These are phyloP conservation scores for Asterophora lycoperdoides DNA, from an alignment of 768 basidiomycete species.

Conservation along the genomic window DNA sequence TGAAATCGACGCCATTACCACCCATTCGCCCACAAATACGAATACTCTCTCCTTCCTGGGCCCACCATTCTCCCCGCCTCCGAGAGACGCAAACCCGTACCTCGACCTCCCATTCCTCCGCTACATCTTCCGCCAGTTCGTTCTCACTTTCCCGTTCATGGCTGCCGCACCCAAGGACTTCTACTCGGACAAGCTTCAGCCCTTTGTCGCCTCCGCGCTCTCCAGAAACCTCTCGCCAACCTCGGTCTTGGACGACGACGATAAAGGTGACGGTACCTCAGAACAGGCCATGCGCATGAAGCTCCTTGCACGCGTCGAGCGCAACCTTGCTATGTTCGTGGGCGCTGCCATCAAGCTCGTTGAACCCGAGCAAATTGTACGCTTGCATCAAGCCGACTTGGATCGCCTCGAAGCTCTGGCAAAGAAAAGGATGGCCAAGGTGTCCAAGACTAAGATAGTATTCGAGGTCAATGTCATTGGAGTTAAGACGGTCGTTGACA, in stretches of 20 bases:
- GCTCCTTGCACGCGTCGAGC: slow-evolving; percentile 74
- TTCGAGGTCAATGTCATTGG: slow-evolving; percentile 93
- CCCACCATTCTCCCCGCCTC: slow-evolving; percentile 75
- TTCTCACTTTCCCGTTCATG: slow-evolving; percentile 95
- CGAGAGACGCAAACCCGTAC: slow-evolving; percentile 43
- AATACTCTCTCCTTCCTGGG: slow-evolving; percentile 86
- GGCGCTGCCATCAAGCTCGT: slow-evolving; percentile 77
- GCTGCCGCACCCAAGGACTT: slow-evolving; percentile 84
- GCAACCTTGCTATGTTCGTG: slow-evolving; percentile 79
- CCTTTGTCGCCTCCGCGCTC: slow-evolving; percentile 81
- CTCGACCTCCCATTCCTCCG: slow-evolving; percentile 84
- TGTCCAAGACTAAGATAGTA: slow-evolving; percentile 41
- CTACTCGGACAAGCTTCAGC: slow-evolving; percentile 92
- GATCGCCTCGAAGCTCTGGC: slow-evolving; percentile 72
- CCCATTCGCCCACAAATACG: slow-evolving; percentile 40
- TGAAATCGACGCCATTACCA: slow-evolving; percentile 72
- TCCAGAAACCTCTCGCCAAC: slow-evolving; percentile 70
- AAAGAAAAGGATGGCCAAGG: slow-evolving; percentile 52
- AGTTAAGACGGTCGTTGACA: slow-evolving; percentile 79
- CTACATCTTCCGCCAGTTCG: slow-evolving; percentile 88
- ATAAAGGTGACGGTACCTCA: slow-evolving; percentile 34
- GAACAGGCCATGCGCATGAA: slow-evolving; percentile 62
- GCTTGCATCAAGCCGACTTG: slow-evolving; percentile 82
- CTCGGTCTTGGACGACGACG: slow-evolving; percentile 53
- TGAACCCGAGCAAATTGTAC: slow-evolving; percentile 86